Conservation (phyloP, 345 rosid species). For the Brassica rapa region DNA sequence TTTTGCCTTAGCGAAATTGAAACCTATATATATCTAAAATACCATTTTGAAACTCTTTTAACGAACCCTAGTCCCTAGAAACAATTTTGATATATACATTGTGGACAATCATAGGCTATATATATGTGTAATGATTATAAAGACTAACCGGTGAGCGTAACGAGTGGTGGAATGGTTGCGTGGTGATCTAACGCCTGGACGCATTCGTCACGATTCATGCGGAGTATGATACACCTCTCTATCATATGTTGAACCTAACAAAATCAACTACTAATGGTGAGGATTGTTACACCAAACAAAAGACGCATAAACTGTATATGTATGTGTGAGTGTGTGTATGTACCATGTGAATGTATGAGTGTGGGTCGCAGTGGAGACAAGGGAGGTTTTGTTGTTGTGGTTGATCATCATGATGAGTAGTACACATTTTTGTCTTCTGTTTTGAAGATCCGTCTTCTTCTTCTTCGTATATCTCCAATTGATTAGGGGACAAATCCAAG, state of each 20-base stretch:
- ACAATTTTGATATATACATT: not conserved
- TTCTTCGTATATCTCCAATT: slow-evolving; percentile 19
- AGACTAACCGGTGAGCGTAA: slow-evolving; percentile 61
- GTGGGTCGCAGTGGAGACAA: slow-evolving; percentile 81
- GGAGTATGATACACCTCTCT: slow-evolving; percentile 76
- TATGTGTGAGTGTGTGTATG: not conserved
- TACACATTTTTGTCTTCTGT: slow-evolving; percentile 39
- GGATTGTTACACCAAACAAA: slow-evolving; percentile 6
- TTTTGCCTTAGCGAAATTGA: not conserved
- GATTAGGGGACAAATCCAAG: slow-evolving; percentile 33
- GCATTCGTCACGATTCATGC: slow-evolving; percentile 75
- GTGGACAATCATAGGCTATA: not conserved
- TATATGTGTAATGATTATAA: not conserved
- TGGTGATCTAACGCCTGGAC: slow-evolving; percentile 57
- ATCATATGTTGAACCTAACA: slow-evolving; percentile 79
- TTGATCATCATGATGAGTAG: slow-evolving; percentile 20
- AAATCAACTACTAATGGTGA: not conserved
- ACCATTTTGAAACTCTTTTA: not conserved
- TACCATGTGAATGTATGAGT: slow-evolving; percentile 68
- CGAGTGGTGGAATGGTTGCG: slow-evolving; percentile 63
- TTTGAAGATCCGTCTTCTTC: not conserved
- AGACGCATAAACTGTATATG: not conserved
- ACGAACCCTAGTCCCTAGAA: not conserved
- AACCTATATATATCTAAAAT: slow-evolving; percentile 1
- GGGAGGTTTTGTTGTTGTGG: slow-evolving; percentile 50